Conservation (phyloP, 805 yeast species). For the Candida awuae region DNA sequence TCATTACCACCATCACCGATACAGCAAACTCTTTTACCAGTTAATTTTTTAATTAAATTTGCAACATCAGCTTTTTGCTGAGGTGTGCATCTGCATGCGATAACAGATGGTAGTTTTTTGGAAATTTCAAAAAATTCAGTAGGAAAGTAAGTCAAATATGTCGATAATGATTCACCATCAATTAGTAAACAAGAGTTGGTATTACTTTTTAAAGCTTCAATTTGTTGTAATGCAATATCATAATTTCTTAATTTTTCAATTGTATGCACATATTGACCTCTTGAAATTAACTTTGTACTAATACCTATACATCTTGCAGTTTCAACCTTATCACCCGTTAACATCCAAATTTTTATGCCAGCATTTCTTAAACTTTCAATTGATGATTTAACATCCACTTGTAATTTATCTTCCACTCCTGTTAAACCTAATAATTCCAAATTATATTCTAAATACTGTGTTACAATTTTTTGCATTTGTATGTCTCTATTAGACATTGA, state of each 20-base stretch:
- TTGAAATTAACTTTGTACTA: constrained; percentile 83
- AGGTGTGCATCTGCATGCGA: constrained; percentile 97
- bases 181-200: constrained; percentile 69
- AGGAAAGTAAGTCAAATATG: constrained; percentile 54
- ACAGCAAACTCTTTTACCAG: constrained; percentile 90
- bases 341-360: constrained; percentile 97
- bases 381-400: constrained; percentile 83
- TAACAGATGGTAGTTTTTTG: constrained; percentile 80
- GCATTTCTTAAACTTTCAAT: constrained; percentile 91
- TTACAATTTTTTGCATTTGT: constrained; percentile 59
- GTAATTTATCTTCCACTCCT: constrained; percentile 95
- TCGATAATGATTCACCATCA: constrained; percentile 86
- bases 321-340: constrained; percentile 98
- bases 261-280: constrained; percentile 91
- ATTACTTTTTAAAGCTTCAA: constrained; percentile 63
- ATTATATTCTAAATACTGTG: constrained; percentile 68
- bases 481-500: constrained; percentile 75
- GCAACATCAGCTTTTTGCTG: constrained; percentile 98
- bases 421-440: constrained; percentile 85
- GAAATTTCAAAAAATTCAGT: constrained; percentile 73
- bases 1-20: constrained; percentile 99
- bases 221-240: constrained; percentile 61
- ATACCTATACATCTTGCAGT: constrained; percentile 97
- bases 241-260: constrained; percentile 48
- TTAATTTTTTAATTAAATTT: constrained; percentile 59